Base-by-base conservation (phyloP, 176 grass and related monocot genomes). In the Eragrostis curvula region DNA sequence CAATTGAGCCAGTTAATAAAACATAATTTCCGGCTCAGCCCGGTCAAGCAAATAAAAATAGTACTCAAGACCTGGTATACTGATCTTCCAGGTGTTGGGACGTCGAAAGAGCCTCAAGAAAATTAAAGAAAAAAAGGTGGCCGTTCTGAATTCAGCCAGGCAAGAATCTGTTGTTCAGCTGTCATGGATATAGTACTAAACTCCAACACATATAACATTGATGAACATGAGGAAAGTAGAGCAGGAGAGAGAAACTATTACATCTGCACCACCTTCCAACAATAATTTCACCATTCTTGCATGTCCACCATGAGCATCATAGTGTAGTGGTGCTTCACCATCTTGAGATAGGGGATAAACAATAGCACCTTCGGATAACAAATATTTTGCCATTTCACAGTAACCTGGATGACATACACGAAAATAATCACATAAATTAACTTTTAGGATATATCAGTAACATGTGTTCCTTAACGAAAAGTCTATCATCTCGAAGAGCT, bases 281-380 rank as follows among this genome's bases (percentile, higher is more conserved):
- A 76, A 59, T 25, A 76, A 44, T 8, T 76, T 24, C n/a, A n/a
- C n/a, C n/a, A n/a, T n/a, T n/a, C n/a, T n/a, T n/a, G n/a, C n/a
- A n/a, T n/a, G n/a, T n/a, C n/a, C 73, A 76, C 32, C 55, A 76
- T 25, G 43, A 61, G 73, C 73, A 61, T 53, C 73, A 76, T 44
- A 24, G 8, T 76, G 73, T 17, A 61, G 21, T 60, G 73, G 73
- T 45, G 73, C 55, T 44, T 55, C 73, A 45, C 55, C 55, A 28
- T 60, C 50, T 58, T 76, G n/a, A 60, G 51, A 71, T 13, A 60
- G 21, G 56, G 79, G 79, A 41, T 81, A 50, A 81, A 81, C 68
- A 42, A 44, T 24, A 60, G 73, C 73, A 6, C 55, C 55, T 28
- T 23, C 25, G 8, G 73, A 44, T 23, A 76, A 25, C 16, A 76